These are phyloP conservation scores for Coemansia sp. DNA, from an alignment of 192 early-diverging fungal species.

Conservation along the genomic window DNA sequence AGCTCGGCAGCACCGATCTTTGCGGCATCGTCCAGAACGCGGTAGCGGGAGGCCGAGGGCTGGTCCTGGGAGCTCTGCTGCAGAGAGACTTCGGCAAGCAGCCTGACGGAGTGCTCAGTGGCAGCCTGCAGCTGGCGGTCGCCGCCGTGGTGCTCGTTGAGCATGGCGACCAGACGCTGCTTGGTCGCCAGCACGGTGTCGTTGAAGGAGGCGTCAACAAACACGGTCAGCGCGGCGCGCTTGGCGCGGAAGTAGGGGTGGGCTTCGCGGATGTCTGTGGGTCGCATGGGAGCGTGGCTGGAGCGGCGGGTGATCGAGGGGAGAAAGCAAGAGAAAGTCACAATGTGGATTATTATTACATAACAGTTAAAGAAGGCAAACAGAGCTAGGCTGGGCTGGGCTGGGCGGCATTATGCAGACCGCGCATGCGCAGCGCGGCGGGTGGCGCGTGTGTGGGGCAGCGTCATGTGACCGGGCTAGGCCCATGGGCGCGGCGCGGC, in stretches of 20 bases:
- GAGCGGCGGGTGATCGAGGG: too few species aligned
- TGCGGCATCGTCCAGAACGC: conserved; percentile 15
- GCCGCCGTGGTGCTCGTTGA: conserved; percentile 28
- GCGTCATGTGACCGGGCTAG: conserved; percentile 2
- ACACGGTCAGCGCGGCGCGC: conserved; percentile 39
- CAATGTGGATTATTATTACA: background rate
- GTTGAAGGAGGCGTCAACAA: conserved; percentile 21
- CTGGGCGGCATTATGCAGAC: conserved; percentile 18
- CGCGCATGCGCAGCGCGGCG: background rate
- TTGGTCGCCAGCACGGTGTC: conserved; percentile 21
- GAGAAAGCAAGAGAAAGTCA: background rate
- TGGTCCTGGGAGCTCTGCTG: background rate
- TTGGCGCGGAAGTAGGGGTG: conserved; percentile 48
- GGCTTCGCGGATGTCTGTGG: conserved; percentile 16
- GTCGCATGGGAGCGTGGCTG: background rate
- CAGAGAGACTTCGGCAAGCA: conserved; percentile 19
- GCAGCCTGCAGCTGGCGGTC: conserved; percentile 19
- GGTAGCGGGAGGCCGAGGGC: conserved; percentile 8
- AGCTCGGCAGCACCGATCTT: conserved; percentile 18
- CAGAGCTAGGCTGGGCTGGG: background rate
- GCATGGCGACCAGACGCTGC: conserved; percentile 19
- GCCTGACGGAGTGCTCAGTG: conserved; percentile 10
- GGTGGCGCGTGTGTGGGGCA: background rate
- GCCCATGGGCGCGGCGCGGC: conserved; percentile 2
- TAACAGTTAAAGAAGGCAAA: background rate